phyloP scores from a whole-genome alignment of 371 early-diverging fungal species.

The Mortierella sp. region DNA sequence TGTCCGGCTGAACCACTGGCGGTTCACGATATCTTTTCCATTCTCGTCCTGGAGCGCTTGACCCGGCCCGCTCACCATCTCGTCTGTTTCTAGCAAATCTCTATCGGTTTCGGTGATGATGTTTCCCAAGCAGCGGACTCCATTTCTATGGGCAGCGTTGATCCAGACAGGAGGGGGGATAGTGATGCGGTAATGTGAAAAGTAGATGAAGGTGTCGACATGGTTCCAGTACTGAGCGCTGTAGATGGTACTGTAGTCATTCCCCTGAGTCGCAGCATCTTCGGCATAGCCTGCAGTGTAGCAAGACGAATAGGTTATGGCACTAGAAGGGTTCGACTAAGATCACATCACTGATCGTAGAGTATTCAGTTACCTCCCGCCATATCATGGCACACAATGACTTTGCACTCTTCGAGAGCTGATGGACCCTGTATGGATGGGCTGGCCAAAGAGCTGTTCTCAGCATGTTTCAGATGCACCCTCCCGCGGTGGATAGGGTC shows the following conservation, averaged over 20 bases:
- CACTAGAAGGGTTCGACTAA: too few species aligned
- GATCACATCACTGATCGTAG: too few species aligned
- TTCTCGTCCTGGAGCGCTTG: constrained; percentile 17
- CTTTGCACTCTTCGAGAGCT: constrained; percentile 20
- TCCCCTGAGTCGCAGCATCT: constrained; percentile 64
- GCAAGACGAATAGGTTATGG: too few species aligned
- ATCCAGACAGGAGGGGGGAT: constrained; percentile 74
- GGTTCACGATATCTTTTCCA: constrained; percentile 32
- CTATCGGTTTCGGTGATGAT: constrained; percentile 60
- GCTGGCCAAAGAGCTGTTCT: background rate
- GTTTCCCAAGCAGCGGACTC: constrained; percentile 64
- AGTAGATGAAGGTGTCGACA: constrained; percentile 73
- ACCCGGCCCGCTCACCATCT: constrained; percentile 56
- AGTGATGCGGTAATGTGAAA: constrained; percentile 67
- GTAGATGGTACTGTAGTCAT: constrained; percentile 57
- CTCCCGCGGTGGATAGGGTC: background rate
- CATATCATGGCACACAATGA: constrained; percentile 74
- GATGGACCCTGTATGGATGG: background rate
- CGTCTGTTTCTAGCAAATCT: constrained; percentile 58
- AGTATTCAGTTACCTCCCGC: constrained; percentile 60
- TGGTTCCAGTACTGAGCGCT: constrained; percentile 65
- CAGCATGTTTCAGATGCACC: too few species aligned
- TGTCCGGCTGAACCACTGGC: constrained; percentile 41
- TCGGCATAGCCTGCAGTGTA: constrained; percentile 61
- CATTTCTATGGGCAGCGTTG: constrained; percentile 71